These are phyloP conservation scores for Candida nemodendra DNA, from an alignment of 805 yeast genomes.

Conservation along the genomic window DNA sequence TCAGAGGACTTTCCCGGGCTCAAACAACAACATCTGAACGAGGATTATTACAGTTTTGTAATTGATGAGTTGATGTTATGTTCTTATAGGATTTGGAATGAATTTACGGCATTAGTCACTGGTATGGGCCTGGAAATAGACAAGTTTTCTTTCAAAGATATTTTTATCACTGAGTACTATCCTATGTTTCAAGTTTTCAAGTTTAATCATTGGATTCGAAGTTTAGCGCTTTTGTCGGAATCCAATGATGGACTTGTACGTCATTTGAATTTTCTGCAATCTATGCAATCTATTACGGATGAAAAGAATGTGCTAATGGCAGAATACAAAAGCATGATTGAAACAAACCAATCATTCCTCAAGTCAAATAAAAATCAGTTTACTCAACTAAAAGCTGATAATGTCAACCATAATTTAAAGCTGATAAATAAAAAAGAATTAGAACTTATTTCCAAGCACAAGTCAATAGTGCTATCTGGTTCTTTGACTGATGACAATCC, in stretches of 20 bases:
- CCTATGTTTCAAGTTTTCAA: constrained; percentile 22
- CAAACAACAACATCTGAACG: constrained; percentile 20
- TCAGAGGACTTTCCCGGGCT: constrained; percentile 13
- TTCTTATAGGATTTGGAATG: constrained; percentile 12
- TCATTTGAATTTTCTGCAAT: constrained; percentile 16
- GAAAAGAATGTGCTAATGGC: constrained; percentile 13
- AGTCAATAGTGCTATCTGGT: constrained; percentile 16
- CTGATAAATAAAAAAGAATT: constrained; percentile 11
- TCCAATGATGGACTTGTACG: constrained; percentile 14
- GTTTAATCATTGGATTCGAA: constrained; percentile 22
- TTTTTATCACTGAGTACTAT: constrained; percentile 12
- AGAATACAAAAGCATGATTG: constrained; percentile 21
- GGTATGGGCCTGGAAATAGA: constrained; percentile 12
- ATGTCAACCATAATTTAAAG: constrained; percentile 6
- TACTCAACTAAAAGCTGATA: constrained; percentile 8
- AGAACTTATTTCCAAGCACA: constrained; percentile 10
- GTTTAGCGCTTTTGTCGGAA: constrained; percentile 17
- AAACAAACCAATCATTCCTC: constrained; percentile 18
- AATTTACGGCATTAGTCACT: constrained; percentile 7
- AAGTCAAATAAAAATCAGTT: constrained; percentile 17
- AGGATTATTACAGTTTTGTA: constrained; percentile 18
- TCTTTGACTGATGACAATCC: constrained; percentile 24
- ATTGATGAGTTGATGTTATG: constrained; percentile 9
- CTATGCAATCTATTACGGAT: constrained; percentile 19
- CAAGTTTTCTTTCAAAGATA: constrained; percentile 9